Percentiles rank a stretch among this genome's conserved stretches.
Evolutionary conservation across 1,139 yeast species (phyloP).

Genomic region (Chernovozyma aurita): DNA sequence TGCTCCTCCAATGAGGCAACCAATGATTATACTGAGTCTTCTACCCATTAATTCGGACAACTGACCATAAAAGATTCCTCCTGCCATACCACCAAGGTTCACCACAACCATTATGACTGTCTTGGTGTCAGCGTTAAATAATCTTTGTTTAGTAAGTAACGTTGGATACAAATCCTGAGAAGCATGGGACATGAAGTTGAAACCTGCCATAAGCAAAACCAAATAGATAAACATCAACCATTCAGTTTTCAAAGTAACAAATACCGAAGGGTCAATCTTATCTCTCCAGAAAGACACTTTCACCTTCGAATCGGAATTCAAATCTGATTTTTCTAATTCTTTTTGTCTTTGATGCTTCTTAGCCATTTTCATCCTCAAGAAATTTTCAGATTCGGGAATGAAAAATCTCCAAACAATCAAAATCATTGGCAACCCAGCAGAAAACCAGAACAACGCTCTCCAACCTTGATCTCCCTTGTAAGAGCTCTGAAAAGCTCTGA

Average conservation of each 20-base stretch:
- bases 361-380: slow-evolving; percentile 18
- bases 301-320: slow-evolving; percentile 9
- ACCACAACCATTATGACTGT: slow-evolving; percentile 45
- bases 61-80: slow-evolving; percentile 47
- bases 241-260: slow-evolving; percentile 27
- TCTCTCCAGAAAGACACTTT: slow-evolving; percentile 2
- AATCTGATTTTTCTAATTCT: slow-evolving; percentile 16
- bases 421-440: slow-evolving; percentile 63
- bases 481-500: slow-evolving; percentile 53
- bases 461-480: slow-evolving; percentile 45
- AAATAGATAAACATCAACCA: slow-evolving; percentile 34
- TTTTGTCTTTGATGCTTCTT: slow-evolving; percentile 10
- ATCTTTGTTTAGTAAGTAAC: slow-evolving; percentile 37
- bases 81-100: slow-evolving; percentile 48
- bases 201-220: slow-evolving; percentile 43
- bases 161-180: slow-evolving; percentile 54
- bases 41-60: slow-evolving; percentile 43
- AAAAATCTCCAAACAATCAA: slow-evolving; percentile 50
- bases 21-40: slow-evolving; percentile 36
- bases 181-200: slow-evolving; percentile 52
- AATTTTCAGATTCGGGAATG: slow-evolving; percentile 62
- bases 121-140: slow-evolving; percentile 26
- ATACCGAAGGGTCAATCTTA: slow-evolving; percentile 11
- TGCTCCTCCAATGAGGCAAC: slow-evolving; percentile 28
- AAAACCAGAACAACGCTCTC: slow-evolving; percentile 80